phyloP scores from a whole-genome alignment of 202 grass and related monocot species.

The Musa balbisiana region DNA sequence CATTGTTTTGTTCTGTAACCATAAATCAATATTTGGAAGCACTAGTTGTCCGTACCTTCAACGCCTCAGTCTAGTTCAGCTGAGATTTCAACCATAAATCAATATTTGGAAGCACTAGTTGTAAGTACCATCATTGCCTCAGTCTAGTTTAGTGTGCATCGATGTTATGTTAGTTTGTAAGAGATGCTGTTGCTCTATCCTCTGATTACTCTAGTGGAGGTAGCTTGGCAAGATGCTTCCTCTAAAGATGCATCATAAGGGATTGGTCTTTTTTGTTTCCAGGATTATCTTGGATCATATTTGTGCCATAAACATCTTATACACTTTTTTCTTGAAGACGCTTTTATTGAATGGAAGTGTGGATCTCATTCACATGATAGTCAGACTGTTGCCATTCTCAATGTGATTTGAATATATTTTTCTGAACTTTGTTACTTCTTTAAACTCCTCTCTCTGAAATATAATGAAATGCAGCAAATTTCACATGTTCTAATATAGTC shows the following conservation, averaged over 20 bases:
- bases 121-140: no score
- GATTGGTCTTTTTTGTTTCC: no score
- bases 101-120: no score
- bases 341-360: background rate
- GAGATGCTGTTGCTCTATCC: background rate
- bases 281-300: no score
- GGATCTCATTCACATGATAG: background rate
- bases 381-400: background rate
- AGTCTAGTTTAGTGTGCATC: background rate
- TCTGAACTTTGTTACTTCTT: background rate
- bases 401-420: background rate
- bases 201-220: background rate
- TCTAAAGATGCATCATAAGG: background rate
- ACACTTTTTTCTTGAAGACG: background rate
- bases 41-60: no score
- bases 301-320: no score
- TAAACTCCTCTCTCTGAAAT: background rate
- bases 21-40: no score
- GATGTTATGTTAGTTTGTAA: background rate
- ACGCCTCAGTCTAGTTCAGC: no score
- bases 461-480: background rate
- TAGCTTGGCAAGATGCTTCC: background rate
- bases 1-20: no score
- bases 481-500: background rate
- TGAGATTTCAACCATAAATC: no score